Evolutionary conservation across 106 monocot species (phyloP).

Genomic region (Dioscorea zingiberensis): DNA sequence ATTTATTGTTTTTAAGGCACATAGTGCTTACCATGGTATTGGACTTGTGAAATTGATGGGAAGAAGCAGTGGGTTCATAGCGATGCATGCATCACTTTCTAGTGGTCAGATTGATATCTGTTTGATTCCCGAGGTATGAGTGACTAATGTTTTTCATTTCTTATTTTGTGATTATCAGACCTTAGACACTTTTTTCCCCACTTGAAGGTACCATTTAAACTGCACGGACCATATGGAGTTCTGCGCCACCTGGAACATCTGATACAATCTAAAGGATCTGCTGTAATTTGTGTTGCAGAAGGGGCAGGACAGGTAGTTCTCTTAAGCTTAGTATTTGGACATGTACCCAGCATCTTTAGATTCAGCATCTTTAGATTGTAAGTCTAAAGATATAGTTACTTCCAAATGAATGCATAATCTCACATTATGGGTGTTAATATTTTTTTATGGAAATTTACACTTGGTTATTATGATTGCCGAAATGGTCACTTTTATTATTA

Average conservation of each 20-base stretch:
- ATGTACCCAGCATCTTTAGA: no score
- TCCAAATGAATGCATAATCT: no score
- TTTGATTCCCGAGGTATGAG: slow-evolving; percentile 52
- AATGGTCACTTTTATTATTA: no score
- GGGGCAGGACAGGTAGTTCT: slow-evolving; percentile 56
- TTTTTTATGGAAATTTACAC: no score
- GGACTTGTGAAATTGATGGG: slow-evolving; percentile 66
- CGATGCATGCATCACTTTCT: slow-evolving; percentile 63
- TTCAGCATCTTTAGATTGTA: no score
- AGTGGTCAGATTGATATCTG: slow-evolving; percentile 54
- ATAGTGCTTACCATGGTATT: slow-evolving; percentile 60
- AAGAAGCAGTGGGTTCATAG: slow-evolving; percentile 54
- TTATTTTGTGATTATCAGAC: neutral
- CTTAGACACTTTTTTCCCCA: neutral
- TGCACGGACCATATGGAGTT: slow-evolving; percentile 51
- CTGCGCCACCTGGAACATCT: slow-evolving; percentile 42
- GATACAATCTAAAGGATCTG: slow-evolving; percentile 41
- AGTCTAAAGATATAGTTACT: no score
- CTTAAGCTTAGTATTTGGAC: no score
- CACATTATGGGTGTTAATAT: no score
- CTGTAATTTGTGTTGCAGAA: slow-evolving; percentile 62
- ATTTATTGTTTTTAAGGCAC: slow-evolving; percentile 24
- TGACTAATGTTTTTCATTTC: neutral
- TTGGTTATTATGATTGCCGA: no score
- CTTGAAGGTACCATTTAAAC: slow-evolving; percentile 46